Evolutionary conservation across 768 basidiomycete genomes (phyloP).

Genomic region (Boletus barrowsii): DNA sequence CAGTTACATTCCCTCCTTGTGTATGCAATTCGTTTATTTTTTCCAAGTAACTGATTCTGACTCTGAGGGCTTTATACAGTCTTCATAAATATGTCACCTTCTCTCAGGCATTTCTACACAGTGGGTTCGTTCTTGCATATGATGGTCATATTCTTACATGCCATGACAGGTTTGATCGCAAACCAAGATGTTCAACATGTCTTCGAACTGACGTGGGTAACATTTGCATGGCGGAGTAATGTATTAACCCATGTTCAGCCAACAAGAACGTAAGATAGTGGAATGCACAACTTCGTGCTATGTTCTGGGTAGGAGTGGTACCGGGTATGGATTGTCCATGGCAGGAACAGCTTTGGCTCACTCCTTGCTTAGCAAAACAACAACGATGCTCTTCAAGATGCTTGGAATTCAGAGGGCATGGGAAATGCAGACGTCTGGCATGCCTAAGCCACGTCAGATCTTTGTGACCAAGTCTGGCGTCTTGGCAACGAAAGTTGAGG

Average conservation of each 20-base stretch:
- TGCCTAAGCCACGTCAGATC: slow-evolving; percentile 57
- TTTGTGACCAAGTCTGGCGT: slow-evolving; percentile 71
- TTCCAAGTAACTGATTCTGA: slow-evolving; percentile 30
- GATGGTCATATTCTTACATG: not conserved
- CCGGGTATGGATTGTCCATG: slow-evolving; percentile 44
- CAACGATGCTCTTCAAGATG: slow-evolving; percentile 77
- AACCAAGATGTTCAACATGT: slow-evolving; percentile 26
- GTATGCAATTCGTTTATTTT: slow-evolving; percentile 34
- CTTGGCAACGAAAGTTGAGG: slow-evolving; percentile 67
- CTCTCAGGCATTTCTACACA: slow-evolving; percentile 28
- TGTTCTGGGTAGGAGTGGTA: slow-evolving; percentile 69
- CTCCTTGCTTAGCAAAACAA: slow-evolving; percentile 54
- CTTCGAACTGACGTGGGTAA: slow-evolving; percentile 25
- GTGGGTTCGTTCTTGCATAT: slow-evolving; percentile 8
- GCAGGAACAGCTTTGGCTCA: not conserved
- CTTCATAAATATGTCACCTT: slow-evolving; percentile 31
- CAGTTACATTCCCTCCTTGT: slow-evolving; percentile 60
- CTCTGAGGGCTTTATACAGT: slow-evolving; percentile 33
- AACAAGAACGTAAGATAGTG: slow-evolving; percentile 54
- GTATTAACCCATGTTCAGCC: slow-evolving; percentile 19
- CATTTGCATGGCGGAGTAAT: slow-evolving; percentile 4
- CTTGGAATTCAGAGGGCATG: slow-evolving; percentile 61
- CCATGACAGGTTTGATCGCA: slow-evolving; percentile 18
- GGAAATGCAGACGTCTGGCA: slow-evolving; percentile 30
- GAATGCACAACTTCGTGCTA: slow-evolving; percentile 60